phyloP scores from a whole-genome alignment of 805 yeast species.

The Scheffersomyces lignosus region DNA sequence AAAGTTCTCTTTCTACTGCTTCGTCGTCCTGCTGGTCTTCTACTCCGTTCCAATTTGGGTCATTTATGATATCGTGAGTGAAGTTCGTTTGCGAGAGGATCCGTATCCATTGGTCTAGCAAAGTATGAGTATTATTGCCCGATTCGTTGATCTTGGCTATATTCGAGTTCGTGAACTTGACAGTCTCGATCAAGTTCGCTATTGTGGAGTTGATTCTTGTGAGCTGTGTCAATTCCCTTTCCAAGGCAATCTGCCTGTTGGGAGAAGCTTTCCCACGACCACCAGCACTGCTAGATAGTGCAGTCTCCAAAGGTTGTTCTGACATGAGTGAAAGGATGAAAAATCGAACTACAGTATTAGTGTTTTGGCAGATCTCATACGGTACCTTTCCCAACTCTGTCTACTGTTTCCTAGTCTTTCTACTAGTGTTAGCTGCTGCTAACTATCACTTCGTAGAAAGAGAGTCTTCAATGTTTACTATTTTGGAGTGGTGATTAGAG shows the following conservation, averaged over 20 bases:
- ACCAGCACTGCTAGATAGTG: no score
- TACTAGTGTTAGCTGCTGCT: no score
- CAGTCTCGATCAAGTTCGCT: slow-evolving; percentile 27
- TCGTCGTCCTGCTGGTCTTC: slow-evolving; percentile 14
- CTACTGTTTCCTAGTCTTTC: no score
- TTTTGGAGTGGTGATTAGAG: no score
- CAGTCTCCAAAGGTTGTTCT: no score
- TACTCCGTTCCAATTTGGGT: slow-evolving; percentile 41
- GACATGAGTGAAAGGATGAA: no score
- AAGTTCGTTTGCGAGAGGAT: slow-evolving; percentile 63
- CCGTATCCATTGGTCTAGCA: slow-evolving; percentile 60
- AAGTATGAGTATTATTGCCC: slow-evolving; percentile 46
- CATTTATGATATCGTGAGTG: slow-evolving; percentile 47
- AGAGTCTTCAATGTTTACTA: no score
- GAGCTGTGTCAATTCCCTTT: slow-evolving; percentile 32
- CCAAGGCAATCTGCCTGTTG: slow-evolving; percentile 17
- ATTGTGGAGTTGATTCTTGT: slow-evolving; percentile 31
- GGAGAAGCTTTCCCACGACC: no score
- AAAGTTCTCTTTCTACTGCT: slow-evolving; percentile 19
- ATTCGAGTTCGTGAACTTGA: slow-evolving; percentile 25
- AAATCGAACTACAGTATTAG: neutral
- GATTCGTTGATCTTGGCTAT: slow-evolving; percentile 38
- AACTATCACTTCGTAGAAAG: no score
- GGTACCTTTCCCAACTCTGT: neutral
- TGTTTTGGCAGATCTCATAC: neutral